These are phyloP conservation scores for Penicillium lividum DNA, from an alignment of 495 filamentous ascomycete genomes.

Conservation along the genomic window DNA sequence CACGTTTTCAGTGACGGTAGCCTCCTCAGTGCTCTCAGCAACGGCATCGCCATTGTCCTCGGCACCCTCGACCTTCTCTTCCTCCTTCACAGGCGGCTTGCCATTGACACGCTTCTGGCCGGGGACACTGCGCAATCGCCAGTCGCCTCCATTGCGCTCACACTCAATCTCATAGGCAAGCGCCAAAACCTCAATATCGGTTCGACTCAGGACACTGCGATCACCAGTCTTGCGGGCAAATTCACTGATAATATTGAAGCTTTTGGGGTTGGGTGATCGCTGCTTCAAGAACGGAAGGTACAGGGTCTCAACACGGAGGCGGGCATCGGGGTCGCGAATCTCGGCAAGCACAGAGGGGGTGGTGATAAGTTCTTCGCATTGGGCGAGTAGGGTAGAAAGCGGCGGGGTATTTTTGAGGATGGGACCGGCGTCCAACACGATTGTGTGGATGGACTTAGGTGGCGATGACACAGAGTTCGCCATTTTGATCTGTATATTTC, in stretches of 20 bases:
- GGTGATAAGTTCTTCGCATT: conserved; percentile 77
- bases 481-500: conserved; percentile 30
- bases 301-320: conserved; percentile 75
- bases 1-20: conserved; percentile 23
- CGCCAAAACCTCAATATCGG: conserved; percentile 86
- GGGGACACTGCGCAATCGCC: conserved; percentile 74
- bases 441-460: conserved; percentile 74
- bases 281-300: conserved; percentile 82
- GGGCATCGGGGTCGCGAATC: conserved; percentile 82
- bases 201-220: conserved; percentile 77
- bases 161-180: conserved; percentile 90
- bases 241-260: conserved; percentile 74
- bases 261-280: conserved; percentile 69
- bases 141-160: conserved; percentile 79
- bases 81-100: conserved; percentile 54
- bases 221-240: conserved; percentile 92
- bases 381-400: conserved; percentile 72
- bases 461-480: conserved; percentile 33
- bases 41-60: conserved; percentile 33
- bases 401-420: conserved; percentile 86
- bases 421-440: conserved; percentile 88
- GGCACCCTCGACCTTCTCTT: conserved; percentile 26
- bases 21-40: conserved; percentile 29
- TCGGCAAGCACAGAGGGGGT: conserved; percentile 85
- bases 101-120: conserved; percentile 78